These are phyloP conservation scores for Pelargonium nanum DNA, from an alignment of 345 rosid species.

Conservation along the genomic window DNA sequence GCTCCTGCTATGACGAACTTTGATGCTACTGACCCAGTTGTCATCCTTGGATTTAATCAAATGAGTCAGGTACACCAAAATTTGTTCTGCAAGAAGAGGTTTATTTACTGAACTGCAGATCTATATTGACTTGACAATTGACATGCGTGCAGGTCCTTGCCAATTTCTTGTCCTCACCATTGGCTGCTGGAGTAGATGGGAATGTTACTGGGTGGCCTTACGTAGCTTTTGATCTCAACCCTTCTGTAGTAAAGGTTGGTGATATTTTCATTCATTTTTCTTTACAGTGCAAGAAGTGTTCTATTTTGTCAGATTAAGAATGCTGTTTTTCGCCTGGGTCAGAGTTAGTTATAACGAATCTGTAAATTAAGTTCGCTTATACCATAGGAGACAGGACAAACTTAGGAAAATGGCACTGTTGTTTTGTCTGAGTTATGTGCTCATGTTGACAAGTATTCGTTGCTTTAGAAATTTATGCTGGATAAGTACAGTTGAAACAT, in stretches of 20 bases:
- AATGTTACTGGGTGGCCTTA: constrained; percentile 61
- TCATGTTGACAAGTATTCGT: no score
- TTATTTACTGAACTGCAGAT: background rate
- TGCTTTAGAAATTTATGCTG: no score
- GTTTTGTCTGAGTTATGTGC: no score
- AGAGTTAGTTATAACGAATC: no score
- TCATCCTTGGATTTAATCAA: constrained; percentile 87
- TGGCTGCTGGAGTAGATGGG: constrained; percentile 58
- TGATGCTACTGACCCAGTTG: constrained; percentile 72
- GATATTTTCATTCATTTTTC: background rate
- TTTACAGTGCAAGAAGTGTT: background rate
- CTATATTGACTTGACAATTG: constrained; percentile 8
- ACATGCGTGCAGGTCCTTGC: constrained; percentile 59
- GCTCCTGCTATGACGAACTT: constrained; percentile 42
- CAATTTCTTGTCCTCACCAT: constrained; percentile 78
- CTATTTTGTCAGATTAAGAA: background rate
- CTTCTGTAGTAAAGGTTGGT: constrained; percentile 77
- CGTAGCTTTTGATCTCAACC: constrained; percentile 87
- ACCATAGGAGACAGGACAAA: no score
- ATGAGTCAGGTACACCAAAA: constrained; percentile 69
- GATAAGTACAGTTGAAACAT: no score
- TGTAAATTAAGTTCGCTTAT: no score
- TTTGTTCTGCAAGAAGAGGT: constrained; percentile 1
- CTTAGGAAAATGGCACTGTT: no score
- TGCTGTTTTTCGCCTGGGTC: no score